phyloP scores from a whole-genome alignment of 495 filamentous ascomycete genomes.

The Neurospora sp. region DNA sequence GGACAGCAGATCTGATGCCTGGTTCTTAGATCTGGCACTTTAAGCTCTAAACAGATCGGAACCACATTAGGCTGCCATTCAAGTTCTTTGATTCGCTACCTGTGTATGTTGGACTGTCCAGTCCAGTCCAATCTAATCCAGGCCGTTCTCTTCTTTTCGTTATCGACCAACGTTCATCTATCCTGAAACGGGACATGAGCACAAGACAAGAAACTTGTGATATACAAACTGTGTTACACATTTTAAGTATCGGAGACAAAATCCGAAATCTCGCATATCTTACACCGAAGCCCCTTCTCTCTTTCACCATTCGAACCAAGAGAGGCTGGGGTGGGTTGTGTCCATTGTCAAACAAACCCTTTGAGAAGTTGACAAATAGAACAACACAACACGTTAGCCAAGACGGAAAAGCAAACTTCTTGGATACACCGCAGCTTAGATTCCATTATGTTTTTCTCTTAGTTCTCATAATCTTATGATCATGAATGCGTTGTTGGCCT shows the following conservation, averaged over 20 bases:
- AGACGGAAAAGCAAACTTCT: background rate
- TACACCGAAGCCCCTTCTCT: background rate
- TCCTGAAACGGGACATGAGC: background rate
- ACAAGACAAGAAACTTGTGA: background rate
- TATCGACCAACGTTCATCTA: background rate
- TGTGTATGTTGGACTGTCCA: background rate
- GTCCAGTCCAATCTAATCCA: background rate
- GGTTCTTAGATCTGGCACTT: background rate
- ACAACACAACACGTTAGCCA: background rate
- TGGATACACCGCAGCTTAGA: background rate
- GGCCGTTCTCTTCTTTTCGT: background rate
- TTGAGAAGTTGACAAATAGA: background rate
- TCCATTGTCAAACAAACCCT: background rate
- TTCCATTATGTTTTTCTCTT: background rate
- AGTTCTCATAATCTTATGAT: background rate
- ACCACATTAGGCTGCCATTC: background rate
- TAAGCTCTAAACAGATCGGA: background rate
- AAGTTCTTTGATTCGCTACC: background rate
- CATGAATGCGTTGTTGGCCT: background rate
- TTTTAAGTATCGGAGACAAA: background rate
- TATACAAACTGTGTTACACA: background rate
- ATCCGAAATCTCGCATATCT: background rate
- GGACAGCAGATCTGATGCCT: background rate
- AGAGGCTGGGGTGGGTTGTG: background rate
- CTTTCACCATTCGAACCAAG: background rate